These are phyloP conservation scores for Aspergillus sclerotiicarbonarius DNA, from an alignment of 495 filamentous ascomycete species.

Conservation along the genomic window DNA sequence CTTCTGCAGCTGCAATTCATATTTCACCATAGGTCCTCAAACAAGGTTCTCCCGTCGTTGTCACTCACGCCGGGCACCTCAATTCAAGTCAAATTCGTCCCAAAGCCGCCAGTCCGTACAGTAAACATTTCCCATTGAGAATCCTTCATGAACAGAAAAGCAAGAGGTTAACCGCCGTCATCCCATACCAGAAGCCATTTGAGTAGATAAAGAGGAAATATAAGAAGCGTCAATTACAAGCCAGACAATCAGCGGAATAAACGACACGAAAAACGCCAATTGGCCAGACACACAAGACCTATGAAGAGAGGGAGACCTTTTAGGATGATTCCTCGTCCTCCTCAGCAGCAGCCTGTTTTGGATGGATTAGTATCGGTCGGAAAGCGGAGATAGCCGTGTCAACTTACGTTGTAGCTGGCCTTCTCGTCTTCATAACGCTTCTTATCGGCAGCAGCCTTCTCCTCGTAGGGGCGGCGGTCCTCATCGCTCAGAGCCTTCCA, in stretches of 20 bases:
- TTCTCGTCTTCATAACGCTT: slow-evolving; percentile 99
- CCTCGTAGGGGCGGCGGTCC: slow-evolving; percentile 89
- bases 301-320: slow-evolving; percentile 14
- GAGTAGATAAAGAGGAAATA: slow-evolving; percentile 31
- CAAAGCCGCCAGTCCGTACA: slow-evolving; percentile 27
- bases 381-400: background rate
- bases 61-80: slow-evolving; percentile 20
- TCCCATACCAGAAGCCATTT: slow-evolving; percentile 42
- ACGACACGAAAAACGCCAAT: slow-evolving; percentile 37
- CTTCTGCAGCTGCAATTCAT: slow-evolving; percentile 22
- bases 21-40: slow-evolving; percentile 23
- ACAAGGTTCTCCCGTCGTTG: slow-evolving; percentile 18
- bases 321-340: slow-evolving; percentile 57
- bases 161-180: slow-evolving; percentile 40
- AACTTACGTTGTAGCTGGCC: slow-evolving; percentile 79
- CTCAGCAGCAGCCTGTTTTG: slow-evolving; percentile 38
- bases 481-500: slow-evolving; percentile 94
- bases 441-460: slow-evolving; percentile 94
- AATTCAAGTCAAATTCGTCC: slow-evolving; percentile 25
- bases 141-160: slow-evolving; percentile 39
- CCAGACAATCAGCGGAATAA: slow-evolving; percentile 34
- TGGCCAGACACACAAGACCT: slow-evolving; percentile 28
- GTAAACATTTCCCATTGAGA: slow-evolving; percentile 36
- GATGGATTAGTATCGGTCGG: slow-evolving; percentile 18
- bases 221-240: slow-evolving; percentile 25